These are phyloP conservation scores for Trichoderma simmonsii DNA, from an alignment of 2,329 filamentous ascomycete species.

Conservation along the genomic window DNA sequence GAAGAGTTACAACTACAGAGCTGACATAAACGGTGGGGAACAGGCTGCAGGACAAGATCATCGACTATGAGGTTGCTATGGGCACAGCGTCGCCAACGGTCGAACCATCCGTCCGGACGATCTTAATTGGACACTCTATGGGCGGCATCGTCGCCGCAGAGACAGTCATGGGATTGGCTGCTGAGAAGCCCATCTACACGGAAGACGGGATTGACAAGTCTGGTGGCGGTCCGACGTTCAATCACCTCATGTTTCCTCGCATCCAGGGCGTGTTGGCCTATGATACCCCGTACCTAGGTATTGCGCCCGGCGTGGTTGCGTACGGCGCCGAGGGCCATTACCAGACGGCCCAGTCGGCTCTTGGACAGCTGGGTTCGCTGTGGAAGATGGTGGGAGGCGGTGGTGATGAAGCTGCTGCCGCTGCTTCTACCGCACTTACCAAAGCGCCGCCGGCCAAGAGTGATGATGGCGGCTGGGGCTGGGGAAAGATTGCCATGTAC, in stretches of 20 bases:
- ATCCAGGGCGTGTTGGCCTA: slow-evolving; percentile 88
- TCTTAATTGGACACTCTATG: slow-evolving; percentile 86
- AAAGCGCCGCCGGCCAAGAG: slow-evolving; percentile 13
- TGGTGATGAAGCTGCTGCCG: slow-evolving; percentile 24
- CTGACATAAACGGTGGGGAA: not conserved
- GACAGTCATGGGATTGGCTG: slow-evolving; percentile 69
- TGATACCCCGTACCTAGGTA: slow-evolving; percentile 87
- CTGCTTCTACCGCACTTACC: slow-evolving; percentile 21
- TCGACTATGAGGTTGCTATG: slow-evolving; percentile 86
- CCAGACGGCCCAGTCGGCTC: slow-evolving; percentile 65
- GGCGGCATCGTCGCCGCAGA: slow-evolving; percentile 93
- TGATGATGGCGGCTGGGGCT: slow-evolving; percentile 58
- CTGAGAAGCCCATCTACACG: slow-evolving; percentile 52
- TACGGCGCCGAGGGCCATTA: slow-evolving; percentile 86
- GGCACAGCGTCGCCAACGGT: slow-evolving; percentile 78
- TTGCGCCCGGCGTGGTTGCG: slow-evolving; percentile 77
- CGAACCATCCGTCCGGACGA: slow-evolving; percentile 76
- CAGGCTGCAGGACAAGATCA: slow-evolving; percentile 86
- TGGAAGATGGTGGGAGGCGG: slow-evolving; percentile 49
- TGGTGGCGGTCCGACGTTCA: slow-evolving; percentile 39
- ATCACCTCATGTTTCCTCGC: slow-evolving; percentile 84
- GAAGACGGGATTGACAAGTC: slow-evolving; percentile 40
- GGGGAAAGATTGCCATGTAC: slow-evolving; percentile 81
- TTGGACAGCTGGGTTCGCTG: slow-evolving; percentile 66
- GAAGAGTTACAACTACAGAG: not conserved